A percentile compares a stretch with the other conserved stretches of the same genome.
Conservation (phyloP, 495 filamentous ascomycete species). For the Penicillium subrubescens region DNA sequence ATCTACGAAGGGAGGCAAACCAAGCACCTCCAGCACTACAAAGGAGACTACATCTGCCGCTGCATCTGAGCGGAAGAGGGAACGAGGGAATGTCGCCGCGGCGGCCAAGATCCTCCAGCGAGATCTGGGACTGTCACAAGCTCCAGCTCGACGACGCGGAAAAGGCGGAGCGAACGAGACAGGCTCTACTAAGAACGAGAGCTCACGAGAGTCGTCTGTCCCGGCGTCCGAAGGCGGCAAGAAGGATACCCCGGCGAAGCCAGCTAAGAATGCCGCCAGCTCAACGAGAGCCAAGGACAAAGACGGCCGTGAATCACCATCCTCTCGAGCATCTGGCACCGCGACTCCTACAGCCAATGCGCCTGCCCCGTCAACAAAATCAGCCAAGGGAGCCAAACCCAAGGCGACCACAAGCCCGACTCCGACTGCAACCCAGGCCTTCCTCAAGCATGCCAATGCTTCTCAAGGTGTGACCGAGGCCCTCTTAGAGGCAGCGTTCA, state of each 20-base stretch:
- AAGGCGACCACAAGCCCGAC: slow-evolving; percentile 38
- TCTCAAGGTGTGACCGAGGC: slow-evolving; percentile 88
- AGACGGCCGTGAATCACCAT: slow-evolving; percentile 18
- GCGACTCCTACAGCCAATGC: slow-evolving; percentile 30
- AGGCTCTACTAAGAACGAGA: slow-evolving; percentile 33
- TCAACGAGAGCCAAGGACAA: slow-evolving; percentile 29
- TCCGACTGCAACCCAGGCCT: slow-evolving; percentile 73
- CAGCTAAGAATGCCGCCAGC: slow-evolving; percentile 30
- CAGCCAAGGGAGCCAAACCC: slow-evolving; percentile 33
- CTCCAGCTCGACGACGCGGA: slow-evolving; percentile 50
- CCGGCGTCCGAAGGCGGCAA: slow-evolving; percentile 37
- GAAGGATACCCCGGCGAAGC: slow-evolving; percentile 33
- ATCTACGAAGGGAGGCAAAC: slow-evolving; percentile 31
- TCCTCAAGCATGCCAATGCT: slow-evolving; percentile 89
- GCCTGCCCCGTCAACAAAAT: slow-evolving; percentile 34
- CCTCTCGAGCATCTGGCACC: slow-evolving; percentile 27
- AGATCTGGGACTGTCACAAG: slow-evolving; percentile 79
- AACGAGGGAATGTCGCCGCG: slow-evolving; percentile 70
- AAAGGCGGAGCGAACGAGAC: slow-evolving; percentile 36
- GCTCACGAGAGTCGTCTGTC: slow-evolving; percentile 29
- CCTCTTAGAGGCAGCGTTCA: slow-evolving; percentile 70
- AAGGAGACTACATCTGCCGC: slow-evolving; percentile 35
- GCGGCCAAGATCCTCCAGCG: slow-evolving; percentile 87
- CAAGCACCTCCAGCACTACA: slow-evolving; percentile 32
- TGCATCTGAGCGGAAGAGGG: slow-evolving; percentile 54